Conservation (phyloP, 1,284 basidiomycete genomes). For the Cystobasidium slooffiae region DNA sequence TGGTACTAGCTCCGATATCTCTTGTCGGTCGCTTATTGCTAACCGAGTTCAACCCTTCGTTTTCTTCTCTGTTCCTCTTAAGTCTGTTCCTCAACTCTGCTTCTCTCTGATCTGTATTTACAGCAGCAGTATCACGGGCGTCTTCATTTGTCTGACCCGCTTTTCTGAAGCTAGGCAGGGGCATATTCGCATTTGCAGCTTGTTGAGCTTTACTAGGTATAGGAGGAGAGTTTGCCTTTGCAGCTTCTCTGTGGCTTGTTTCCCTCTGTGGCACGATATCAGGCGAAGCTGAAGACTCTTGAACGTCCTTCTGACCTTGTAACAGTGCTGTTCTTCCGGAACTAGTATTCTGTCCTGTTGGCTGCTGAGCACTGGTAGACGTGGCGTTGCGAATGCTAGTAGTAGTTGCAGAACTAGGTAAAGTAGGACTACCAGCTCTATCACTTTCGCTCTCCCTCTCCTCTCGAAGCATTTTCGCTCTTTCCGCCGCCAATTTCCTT, state of each 20-base stretch:
- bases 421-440: background rate
- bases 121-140: background rate
- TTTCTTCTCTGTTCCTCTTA: constrained; percentile 11
- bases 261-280: background rate
- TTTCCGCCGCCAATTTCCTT: constrained; percentile 2
- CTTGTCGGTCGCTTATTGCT: constrained; percentile 1
- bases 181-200: constrained; percentile 8
- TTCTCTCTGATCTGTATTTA: background rate
- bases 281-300: background rate
- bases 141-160: background rate
- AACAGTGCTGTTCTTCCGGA: background rate
- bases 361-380: background rate
- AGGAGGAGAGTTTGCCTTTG: background rate
- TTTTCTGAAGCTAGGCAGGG: background rate
- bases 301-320: background rate
- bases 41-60: background rate
- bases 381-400: background rate
- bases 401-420: background rate
- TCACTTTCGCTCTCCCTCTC: constrained; percentile 18
- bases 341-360: background rate
- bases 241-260: background rate
- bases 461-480: constrained; percentile 3
- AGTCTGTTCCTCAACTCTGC: constrained; percentile 6
- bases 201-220: background rate
- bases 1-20: background rate